phyloP scores from a whole-genome alignment of 805 yeast species.

The Jamesozyma piceae region DNA sequence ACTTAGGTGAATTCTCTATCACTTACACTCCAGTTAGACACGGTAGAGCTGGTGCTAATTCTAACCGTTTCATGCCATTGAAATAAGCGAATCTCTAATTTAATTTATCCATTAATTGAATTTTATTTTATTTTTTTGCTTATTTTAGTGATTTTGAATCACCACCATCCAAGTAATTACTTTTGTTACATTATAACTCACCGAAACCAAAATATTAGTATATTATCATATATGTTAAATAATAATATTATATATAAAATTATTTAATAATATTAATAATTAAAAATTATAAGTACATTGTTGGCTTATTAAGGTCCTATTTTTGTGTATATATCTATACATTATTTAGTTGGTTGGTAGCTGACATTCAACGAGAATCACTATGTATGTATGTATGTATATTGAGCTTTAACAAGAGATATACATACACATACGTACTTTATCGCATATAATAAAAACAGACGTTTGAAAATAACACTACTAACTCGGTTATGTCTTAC shows the following conservation, averaged over 20 bases:
- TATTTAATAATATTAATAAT: conserved; percentile 1
- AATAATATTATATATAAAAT: conserved; percentile 1
- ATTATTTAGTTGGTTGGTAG: too few relatives aligned
- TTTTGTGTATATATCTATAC: too few relatives aligned
- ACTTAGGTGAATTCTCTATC: conserved; percentile 99
- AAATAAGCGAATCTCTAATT: conserved; percentile 31
- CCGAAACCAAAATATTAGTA: neutral
- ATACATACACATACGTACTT: too few relatives aligned
- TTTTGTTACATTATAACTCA: neutral
- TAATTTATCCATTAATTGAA: neutral
- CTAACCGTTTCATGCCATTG: conserved; percentile 71
- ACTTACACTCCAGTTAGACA: conserved; percentile 99
- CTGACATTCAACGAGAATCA: too few relatives aligned
- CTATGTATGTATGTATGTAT: too few relatives aligned
- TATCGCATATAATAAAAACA: too few relatives aligned
- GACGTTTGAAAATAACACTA: too few relatives aligned
- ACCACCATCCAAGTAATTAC: neutral
- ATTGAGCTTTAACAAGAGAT: too few relatives aligned
- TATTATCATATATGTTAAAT: conserved; percentile 2
- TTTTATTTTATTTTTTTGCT: too few relatives aligned
- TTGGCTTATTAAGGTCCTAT: too few relatives aligned
- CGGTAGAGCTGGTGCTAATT: conserved; percentile 91
- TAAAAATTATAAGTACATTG: neutral
- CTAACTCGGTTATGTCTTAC: too few relatives aligned
- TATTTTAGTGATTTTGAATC: neutral